phyloP scores from a whole-genome alignment of 371 early-diverging fungal genomes.

The Mortierella sp. region DNA sequence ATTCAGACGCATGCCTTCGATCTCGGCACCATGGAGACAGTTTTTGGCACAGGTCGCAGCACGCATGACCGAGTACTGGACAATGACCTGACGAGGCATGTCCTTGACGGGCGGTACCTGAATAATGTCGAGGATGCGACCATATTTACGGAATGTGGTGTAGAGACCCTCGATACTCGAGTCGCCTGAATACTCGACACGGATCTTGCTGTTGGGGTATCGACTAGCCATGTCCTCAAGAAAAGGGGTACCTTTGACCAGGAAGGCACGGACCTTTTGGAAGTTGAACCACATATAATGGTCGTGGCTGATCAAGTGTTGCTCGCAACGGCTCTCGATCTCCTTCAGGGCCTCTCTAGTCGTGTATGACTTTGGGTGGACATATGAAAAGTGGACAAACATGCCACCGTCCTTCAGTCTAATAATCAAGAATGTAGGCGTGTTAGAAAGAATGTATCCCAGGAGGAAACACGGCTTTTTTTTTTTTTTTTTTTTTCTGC shows the following conservation, averaged over 20 bases:
- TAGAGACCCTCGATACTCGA: conserved; percentile 76
- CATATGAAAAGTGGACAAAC: conserved; percentile 59
- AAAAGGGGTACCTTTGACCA: conserved; percentile 82
- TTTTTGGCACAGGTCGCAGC: conserved; percentile 88
- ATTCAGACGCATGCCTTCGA: conserved; percentile 72
- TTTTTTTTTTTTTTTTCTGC: no score
- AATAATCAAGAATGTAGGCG: neutral
- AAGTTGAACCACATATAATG: conserved; percentile 68
- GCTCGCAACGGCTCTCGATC: conserved; percentile 35
- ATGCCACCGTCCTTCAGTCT: conserved; percentile 61
- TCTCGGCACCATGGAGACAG: conserved; percentile 81
- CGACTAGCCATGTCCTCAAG: conserved; percentile 84
- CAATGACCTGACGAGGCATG: conserved; percentile 76
- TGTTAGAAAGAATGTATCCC: neutral
- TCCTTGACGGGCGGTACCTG: conserved; percentile 73
- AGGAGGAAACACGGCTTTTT: neutral
- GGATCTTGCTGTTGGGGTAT: conserved; percentile 65
- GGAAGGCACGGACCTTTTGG: conserved; percentile 65
- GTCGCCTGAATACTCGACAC: conserved; percentile 25
- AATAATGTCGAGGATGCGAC: conserved; percentile 81
- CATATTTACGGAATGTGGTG: conserved; percentile 78
- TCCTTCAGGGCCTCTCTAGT: conserved; percentile 47
- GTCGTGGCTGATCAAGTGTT: conserved; percentile 52
- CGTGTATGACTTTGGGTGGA: conserved; percentile 27
- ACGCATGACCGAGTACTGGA: conserved; percentile 77